These are phyloP conservation scores for Decorospora gaudefroyi DNA, from an alignment of 2,329 filamentous ascomycete species.

Conservation along the genomic window DNA sequence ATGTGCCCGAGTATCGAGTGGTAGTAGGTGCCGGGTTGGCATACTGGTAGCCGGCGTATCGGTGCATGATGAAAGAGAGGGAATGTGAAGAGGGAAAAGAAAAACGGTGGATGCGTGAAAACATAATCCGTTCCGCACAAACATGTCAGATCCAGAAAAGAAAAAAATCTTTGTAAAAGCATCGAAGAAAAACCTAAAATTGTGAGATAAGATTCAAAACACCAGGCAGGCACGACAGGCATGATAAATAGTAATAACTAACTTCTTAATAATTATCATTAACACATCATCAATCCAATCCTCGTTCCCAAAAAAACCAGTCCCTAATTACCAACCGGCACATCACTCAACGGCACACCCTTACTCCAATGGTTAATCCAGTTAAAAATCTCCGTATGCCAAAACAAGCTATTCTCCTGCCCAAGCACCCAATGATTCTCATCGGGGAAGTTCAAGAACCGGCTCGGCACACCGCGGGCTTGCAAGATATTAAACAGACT, in stretches of 20 bases:
- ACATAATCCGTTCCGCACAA: no score
- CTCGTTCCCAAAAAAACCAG: no score
- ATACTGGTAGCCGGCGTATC: conserved; percentile 53
- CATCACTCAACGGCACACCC: conserved; percentile 36
- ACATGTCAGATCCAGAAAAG: no score
- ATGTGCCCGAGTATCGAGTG: conserved; percentile 75
- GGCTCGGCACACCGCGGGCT: conserved; percentile 72
- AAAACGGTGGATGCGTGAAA: no score
- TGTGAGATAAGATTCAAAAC: no score
- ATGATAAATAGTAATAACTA: no score
- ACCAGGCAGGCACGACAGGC: no score
- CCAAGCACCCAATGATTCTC: conserved; percentile 84
- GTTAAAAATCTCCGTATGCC: conserved; percentile 66
- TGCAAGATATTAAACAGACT: conserved; percentile 86
- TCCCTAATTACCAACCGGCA: conserved; percentile 37
- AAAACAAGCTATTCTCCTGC: conserved; percentile 87
- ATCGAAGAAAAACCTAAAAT: no score
- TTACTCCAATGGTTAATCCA: conserved; percentile 48
- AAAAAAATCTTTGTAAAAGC: no score
- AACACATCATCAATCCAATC: background rate
- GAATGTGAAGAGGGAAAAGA: conserved; percentile 15
- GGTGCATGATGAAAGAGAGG: conserved; percentile 47
- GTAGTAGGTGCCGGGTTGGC: conserved; percentile 47
- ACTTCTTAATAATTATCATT: no score
- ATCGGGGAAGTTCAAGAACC: conserved; percentile 79